Evolutionary conservation across 2,329 filamentous ascomycete species (phyloP), one percentile per base, ranked within the genome.

Genomic region (Penicillium griseofulvum): DNA sequence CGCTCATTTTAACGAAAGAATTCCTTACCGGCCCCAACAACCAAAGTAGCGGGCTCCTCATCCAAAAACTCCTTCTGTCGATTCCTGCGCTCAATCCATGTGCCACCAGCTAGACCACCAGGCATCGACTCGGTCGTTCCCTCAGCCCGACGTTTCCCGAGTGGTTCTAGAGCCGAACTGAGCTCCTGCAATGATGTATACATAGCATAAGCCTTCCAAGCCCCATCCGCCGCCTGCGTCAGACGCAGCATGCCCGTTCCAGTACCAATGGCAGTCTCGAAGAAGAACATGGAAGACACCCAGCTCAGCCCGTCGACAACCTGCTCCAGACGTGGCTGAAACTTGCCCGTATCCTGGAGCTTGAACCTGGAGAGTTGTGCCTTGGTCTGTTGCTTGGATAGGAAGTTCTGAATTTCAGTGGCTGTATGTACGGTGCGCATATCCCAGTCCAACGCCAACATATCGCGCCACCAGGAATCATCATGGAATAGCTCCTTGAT

Each of bases 381-480:
- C 8, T 51, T 56, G 7, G 61, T 49, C 42, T 73, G 68, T 28
- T 64, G 62, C 16, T 60, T 46, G 26, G 62, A 49, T 9, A 76
- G 58, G 52, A 72, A 73, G 2, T 60, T 57, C 22, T 65, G 56
- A 22, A 76, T 75, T 6, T 66, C 64, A 1, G 60, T 46, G n/a
- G 63, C 63, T 3, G 63, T 66, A 33, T 69, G 66, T 22, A 74
- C 60, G 5, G 73, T 73, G 17, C 68, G 74, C 48, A 74, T 65
- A 36, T 76, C 70, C 74, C 74, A 76, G 38, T 71, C 69, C 12
- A 76, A 57, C 7, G 68, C 68, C n/a, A 76, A 61, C 59, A 73
- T 71, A 31, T 76, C 74, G 5, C 74, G 69, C 71, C 74, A 75
- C 69, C 72, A 75, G 10, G 74, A 73, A n/a, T 74, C 72, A 17